phyloP scores from a whole-genome alignment of 306 rosid genomes.

The Begonia fuchsioides region DNA sequence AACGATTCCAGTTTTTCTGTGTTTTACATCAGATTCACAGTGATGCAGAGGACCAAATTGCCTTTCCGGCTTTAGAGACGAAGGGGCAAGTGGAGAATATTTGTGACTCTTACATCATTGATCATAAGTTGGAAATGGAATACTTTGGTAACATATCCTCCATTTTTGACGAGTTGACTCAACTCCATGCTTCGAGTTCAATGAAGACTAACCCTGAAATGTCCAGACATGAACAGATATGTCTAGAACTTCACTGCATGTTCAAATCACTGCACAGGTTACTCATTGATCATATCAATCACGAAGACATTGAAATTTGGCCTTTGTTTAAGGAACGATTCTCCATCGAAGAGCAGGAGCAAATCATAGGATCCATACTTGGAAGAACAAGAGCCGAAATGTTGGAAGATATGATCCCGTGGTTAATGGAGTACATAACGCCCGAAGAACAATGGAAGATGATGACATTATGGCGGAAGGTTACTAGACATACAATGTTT shows the following conservation, averaged over 20 bases:
- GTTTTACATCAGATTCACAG: constrained; percentile 68
- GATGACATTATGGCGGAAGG: constrained; percentile 71
- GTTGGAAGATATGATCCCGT: constrained; percentile 84
- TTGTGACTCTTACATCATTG: constrained; percentile 70
- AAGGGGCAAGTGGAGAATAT: constrained; percentile 62
- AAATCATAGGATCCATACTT: constrained; percentile 64
- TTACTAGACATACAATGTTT: constrained; percentile 76
- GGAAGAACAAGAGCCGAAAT: constrained; percentile 70
- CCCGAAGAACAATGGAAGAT: constrained; percentile 56
- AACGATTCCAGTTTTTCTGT: constrained; percentile 46
- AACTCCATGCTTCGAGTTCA: constrained; percentile 33
- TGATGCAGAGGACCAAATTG: constrained; percentile 87
- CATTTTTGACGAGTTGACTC: constrained; percentile 49
- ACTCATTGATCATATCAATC: constrained; percentile 47
- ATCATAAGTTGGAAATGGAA: constrained; percentile 59
- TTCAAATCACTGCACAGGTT: constrained; percentile 56
- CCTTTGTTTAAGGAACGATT: constrained; percentile 54
- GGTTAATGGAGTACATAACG: constrained; percentile 76
- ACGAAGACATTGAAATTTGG: constrained; percentile 84
- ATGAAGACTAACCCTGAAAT: constrained; percentile 20
- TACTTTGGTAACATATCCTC: constrained; percentile 41
- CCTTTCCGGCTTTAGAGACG: constrained; percentile 91
- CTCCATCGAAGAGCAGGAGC: constrained; percentile 63
- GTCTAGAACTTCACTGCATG: constrained; percentile 49
- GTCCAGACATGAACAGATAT: constrained; percentile 28